A percentile compares a stretch with the other conserved stretches of the same genome.
Conservation (phyloP, 2,329 filamentous ascomycete species). For the Exophiala xenobiotica region DNA sequence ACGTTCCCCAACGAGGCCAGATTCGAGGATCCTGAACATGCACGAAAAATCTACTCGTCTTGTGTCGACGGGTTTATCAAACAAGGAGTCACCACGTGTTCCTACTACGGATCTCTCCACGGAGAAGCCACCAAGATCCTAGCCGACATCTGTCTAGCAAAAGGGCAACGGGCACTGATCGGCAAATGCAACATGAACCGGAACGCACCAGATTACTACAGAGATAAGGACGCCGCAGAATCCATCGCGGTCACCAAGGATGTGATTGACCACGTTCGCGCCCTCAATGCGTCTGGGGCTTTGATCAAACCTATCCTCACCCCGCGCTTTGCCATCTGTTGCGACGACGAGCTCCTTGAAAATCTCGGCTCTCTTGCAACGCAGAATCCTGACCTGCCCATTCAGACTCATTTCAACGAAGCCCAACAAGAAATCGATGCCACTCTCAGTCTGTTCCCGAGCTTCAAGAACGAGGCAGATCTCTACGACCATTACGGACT, state of each 20-base stretch:
- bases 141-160: slow-evolving; percentile 52
- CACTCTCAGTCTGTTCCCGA: slow-evolving; percentile 54
- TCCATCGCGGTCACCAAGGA: slow-evolving; percentile 28
- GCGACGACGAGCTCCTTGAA: slow-evolving; percentile 51
- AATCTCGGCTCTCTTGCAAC: slow-evolving; percentile 55
- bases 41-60: slow-evolving; percentile 50
- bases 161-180: slow-evolving; percentile 60
- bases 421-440: slow-evolving; percentile 56
- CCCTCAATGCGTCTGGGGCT: slow-evolving; percentile 43
- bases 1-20: slow-evolving; percentile 65
- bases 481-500: slow-evolving; percentile 57
- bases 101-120: slow-evolving; percentile 60
- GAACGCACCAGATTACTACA: slow-evolving; percentile 39
- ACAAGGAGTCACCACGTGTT: slow-evolving; percentile 62
- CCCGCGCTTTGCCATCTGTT: slow-evolving; percentile 59
- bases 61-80: slow-evolving; percentile 59
- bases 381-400: slow-evolving; percentile 47
- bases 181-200: slow-evolving; percentile 64
- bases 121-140: slow-evolving; percentile 57
- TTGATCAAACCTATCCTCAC: slow-evolving; percentile 52
- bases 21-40: slow-evolving; percentile 56
- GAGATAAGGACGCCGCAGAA: slow-evolving; percentile 29
- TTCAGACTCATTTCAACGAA: slow-evolving; percentile 66
- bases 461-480: slow-evolving; percentile 55
- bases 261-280: slow-evolving; percentile 41